phyloP scores from a whole-genome alignment of 768 basidiomycete species.

The Tephrocybe sp. region DNA sequence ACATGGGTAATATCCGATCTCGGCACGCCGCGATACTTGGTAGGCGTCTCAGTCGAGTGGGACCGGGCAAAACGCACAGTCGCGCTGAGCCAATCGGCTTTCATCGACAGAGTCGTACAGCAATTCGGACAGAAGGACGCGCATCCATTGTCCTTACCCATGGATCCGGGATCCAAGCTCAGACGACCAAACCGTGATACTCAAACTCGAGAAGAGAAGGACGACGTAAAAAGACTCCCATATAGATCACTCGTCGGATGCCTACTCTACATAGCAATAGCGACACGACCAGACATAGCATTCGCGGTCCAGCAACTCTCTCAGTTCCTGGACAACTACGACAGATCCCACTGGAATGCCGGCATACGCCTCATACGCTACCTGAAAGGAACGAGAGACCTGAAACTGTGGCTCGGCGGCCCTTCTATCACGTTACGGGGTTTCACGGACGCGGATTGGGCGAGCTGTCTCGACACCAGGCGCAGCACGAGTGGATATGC shows the following conservation, averaged over 20 bases:
- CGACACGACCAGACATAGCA: neutral
- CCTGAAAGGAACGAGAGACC: neutral
- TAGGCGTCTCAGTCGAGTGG: conserved; percentile 13
- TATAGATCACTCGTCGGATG: neutral
- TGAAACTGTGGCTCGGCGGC: neutral
- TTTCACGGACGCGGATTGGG: conserved; percentile 21
- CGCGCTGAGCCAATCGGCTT: conserved; percentile 22
- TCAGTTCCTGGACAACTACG: conserved; percentile 1
- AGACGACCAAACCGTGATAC: neutral
- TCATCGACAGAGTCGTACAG: conserved; percentile 25
- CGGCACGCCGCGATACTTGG: neutral
- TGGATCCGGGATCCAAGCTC: conserved; percentile 22
- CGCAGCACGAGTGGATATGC: conserved; percentile 18
- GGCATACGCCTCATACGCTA: neutral
- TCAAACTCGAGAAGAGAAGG: conserved; percentile 8
- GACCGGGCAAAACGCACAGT: conserved; percentile 18
- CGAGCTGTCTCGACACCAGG: conserved; percentile 15
- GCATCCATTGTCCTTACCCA: conserved; percentile 19
- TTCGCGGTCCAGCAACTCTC: neutral
- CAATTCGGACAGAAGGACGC: conserved; percentile 18
- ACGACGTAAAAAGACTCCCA: neutral
- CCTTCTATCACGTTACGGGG: conserved; percentile 7
- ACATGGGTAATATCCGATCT: conserved; percentile 32
- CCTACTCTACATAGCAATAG: neutral
- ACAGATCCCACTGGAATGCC: neutral